Evolutionary conservation across 106 monocot genomes (phyloP).

Genomic region (Acanthochlamys bracteata): DNA sequence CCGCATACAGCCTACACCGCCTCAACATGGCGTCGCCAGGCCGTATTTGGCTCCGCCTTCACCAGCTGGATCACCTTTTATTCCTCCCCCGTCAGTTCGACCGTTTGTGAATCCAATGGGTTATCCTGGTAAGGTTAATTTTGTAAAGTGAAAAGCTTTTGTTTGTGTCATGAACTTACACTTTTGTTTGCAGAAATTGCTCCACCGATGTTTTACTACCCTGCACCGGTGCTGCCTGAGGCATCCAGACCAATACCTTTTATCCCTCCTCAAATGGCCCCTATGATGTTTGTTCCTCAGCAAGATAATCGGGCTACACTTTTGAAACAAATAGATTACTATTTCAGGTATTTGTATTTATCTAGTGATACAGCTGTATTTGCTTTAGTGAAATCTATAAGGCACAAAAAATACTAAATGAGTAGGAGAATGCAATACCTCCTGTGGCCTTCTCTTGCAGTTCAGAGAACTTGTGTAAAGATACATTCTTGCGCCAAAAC

Average conservation of each 20-base stretch:
- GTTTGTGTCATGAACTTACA: background rate
- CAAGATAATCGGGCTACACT: slow-evolving; percentile 34
- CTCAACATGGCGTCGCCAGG: slow-evolving; percentile 16
- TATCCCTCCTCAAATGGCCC: background rate
- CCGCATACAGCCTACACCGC: slow-evolving; percentile 12
- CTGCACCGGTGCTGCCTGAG: slow-evolving; percentile 14
- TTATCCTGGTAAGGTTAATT: slow-evolving; percentile 38
- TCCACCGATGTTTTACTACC: slow-evolving; percentile 8
- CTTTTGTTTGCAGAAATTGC: slow-evolving; percentile 27
- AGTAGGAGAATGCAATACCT: background rate
- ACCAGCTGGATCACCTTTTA: slow-evolving; percentile 29
- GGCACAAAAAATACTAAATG: background rate
- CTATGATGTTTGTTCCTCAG: slow-evolving; percentile 25
- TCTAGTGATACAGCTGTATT: background rate
- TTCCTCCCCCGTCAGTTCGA: slow-evolving; percentile 25
- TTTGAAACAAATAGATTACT: slow-evolving; percentile 81
- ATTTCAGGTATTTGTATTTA: slow-evolving; percentile 57
- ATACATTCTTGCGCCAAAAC: slow-evolving; percentile 56
- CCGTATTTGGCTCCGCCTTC: slow-evolving; percentile 19
- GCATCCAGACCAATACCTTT: background rate
- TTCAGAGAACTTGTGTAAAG: slow-evolving; percentile 72
- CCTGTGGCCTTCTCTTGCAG: slow-evolving; percentile 26
- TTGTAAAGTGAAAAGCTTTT: background rate
- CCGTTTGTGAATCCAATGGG: slow-evolving; percentile 33
- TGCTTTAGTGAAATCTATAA: background rate